Base-by-base conservation (phyloP, 495 filamentous ascomycete species). In the Trichoderma parareesei region DNA sequence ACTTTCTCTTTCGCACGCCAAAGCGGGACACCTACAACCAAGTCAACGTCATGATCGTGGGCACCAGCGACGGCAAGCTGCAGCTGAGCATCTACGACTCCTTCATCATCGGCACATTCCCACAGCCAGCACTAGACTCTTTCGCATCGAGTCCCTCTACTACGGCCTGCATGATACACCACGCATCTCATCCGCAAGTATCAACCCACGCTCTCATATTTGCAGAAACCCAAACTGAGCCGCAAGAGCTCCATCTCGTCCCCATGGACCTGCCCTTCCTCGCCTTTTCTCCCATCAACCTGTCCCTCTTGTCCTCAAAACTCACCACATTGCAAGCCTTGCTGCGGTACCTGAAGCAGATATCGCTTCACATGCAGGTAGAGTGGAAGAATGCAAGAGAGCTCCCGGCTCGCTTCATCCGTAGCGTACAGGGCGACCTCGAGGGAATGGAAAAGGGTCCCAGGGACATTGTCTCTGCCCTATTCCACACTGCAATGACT, bases 41-140 rank as follows among this genome's bases (percentile, higher is more conserved):
- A 4, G 88, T 97, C 10, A 90, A 97, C 76, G 87, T 95, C 14
- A 84, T 98, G 65, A 76, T 96, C 4, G 82, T 90, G 3, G 91
- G 88, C 3, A 89, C 87, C n/a, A 80, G 84, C 65, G 85, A 92
- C 70, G 91, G 92, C 38, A 84, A 78, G n/a, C 81, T 96, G 41
- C 87, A 93, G 67, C 75, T 96, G 38, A 89, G 88, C 64, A 91
- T 97, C 62, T 97, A 95, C 73, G 90, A 97, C 70, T 93, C 89
- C 16, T 93, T 97, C 69, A 81, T 90, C 64, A 89, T 96, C 64
- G 92, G 94, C 2, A 85, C 80, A 20, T 84, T 91, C 62, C 72
- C 76, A 7, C 70, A 85, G 38, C 68, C 73, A 67, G 62, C 59
- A 66, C 68, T 62, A 64, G 69, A 43, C 68, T 66, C 41, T 44